phyloP scores from a whole-genome alignment of 164 flowering plant genomes.

The Magnolia sinica region DNA sequence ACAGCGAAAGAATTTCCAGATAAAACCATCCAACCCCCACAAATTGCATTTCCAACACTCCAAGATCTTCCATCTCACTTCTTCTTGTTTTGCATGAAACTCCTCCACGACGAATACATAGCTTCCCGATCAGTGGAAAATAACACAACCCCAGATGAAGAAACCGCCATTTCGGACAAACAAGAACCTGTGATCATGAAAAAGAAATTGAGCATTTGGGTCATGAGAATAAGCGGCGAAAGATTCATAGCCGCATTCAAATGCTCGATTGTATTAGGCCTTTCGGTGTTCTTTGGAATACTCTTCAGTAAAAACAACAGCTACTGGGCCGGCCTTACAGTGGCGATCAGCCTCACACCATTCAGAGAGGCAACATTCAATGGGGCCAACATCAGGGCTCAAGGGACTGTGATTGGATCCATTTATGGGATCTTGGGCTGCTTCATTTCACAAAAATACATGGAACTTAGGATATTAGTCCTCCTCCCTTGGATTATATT shows the following conservation, averaged over 20 bases:
- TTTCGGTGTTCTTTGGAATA: constrained; percentile 65
- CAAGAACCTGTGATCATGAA: constrained; percentile 15
- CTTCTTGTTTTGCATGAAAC: constrained; percentile 72
- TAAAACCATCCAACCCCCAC: constrained; percentile 38
- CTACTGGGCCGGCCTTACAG: constrained; percentile 72
- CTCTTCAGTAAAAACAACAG: constrained; percentile 62
- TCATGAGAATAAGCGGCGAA: constrained; percentile 13
- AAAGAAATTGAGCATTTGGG: constrained; percentile 2
- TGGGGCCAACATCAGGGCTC: constrained; percentile 65
- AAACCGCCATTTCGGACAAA: constrained; percentile 5
- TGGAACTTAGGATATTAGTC: constrained; percentile 48
- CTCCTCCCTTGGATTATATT: constrained; percentile 86
- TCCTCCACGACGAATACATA: constrained; percentile 31
- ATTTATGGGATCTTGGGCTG: constrained; percentile 78
- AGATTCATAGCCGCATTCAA: constrained; percentile 61
- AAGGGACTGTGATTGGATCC: constrained; percentile 81
- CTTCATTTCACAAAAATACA: constrained; percentile 46
- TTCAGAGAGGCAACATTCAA: constrained; percentile 70
- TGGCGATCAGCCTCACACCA: constrained; percentile 57
- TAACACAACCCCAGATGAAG: constrained; percentile 2
- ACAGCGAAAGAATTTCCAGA: constrained; percentile 15
- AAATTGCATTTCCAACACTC: constrained; percentile 25
- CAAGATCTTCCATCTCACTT: constrained; percentile 57
- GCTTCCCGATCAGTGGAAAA: constrained; percentile 11
- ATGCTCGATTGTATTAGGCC: constrained; percentile 64